Conservation (phyloP, 2,329 filamentous ascomycete genomes). For the Pestalotiopsis sp. region DNA sequence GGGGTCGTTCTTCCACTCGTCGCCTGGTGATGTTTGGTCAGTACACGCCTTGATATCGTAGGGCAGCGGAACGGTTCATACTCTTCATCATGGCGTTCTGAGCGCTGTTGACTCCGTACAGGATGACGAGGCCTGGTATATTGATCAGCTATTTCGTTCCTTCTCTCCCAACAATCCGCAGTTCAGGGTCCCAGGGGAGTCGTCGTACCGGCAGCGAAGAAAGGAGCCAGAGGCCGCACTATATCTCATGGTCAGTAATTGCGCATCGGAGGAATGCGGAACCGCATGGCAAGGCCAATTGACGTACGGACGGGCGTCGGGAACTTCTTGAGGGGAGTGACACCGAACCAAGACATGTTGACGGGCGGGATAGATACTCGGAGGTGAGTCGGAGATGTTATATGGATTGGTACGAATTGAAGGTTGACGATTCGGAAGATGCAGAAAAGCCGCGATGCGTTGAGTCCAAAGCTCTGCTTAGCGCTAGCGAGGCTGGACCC, state of each 20-base stretch:
- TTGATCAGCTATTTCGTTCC: conserved; percentile 23
- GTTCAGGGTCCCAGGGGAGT: background rate
- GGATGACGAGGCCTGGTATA: conserved; percentile 73
- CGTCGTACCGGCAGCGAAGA: conserved; percentile 89
- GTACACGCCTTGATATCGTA: background rate
- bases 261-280: conserved; percentile 14
- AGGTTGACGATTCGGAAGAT: conserved; percentile 8
- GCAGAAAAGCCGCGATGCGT: conserved; percentile 13
- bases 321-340: conserved; percentile 74
- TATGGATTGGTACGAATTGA: conserved; percentile 22
- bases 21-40: conserved; percentile 56
- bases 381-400: conserved; percentile 37
- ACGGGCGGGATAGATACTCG: conserved; percentile 37
- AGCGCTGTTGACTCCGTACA: conserved; percentile 88
- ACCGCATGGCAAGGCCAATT: conserved; percentile 31
- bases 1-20: conserved; percentile 96
- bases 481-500: conserved; percentile 8
- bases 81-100: conserved; percentile 77
- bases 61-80: conserved; percentile 46
- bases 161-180: background rate
- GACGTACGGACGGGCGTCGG: conserved; percentile 75
- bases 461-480: conserved; percentile 7
- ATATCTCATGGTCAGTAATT: conserved; percentile 36
- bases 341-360: conserved; percentile 77
- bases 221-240: conserved; percentile 92